These are phyloP conservation scores for Epichloe aotearoae DNA, from an alignment of 2,329 filamentous ascomycete species.

Conservation along the genomic window DNA sequence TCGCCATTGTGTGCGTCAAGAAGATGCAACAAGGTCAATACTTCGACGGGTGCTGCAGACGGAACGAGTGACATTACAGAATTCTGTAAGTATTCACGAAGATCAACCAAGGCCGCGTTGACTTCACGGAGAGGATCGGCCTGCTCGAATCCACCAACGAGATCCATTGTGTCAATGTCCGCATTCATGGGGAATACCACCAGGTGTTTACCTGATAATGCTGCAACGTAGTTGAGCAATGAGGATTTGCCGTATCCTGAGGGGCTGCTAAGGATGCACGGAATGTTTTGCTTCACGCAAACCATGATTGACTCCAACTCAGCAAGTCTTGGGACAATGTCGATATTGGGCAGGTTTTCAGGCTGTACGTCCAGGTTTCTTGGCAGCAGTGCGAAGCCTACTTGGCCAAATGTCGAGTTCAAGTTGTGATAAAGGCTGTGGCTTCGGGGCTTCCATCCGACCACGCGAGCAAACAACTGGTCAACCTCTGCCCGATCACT, in stretches of 20 bases:
- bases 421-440: slow-evolving; percentile 63
- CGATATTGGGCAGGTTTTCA: slow-evolving; percentile 35
- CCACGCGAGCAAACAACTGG: slow-evolving; percentile 52
- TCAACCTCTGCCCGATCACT: slow-evolving; percentile 54
- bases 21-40: slow-evolving; percentile 36
- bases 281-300: slow-evolving; percentile 75
- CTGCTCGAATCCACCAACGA: slow-evolving; percentile 94
- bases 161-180: slow-evolving; percentile 92
- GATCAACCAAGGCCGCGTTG: slow-evolving; percentile 36
- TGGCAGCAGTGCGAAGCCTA: slow-evolving; percentile 60
- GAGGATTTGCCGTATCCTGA: slow-evolving; percentile 80
- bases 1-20: slow-evolving; percentile 31
- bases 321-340: slow-evolving; percentile 44
- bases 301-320: slow-evolving; percentile 79
- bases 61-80: slow-evolving; percentile 37
- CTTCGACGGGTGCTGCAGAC: slow-evolving; percentile 29
- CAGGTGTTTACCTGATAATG: slow-evolving; percentile 59
- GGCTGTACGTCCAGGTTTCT: slow-evolving; percentile 45
- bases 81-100: slow-evolving; percentile 38
- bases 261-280: slow-evolving; percentile 75
- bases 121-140: slow-evolving; percentile 67
- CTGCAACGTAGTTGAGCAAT: slow-evolving; percentile 69
- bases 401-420: slow-evolving; percentile 52
- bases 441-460: slow-evolving; percentile 35
- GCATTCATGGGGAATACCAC: slow-evolving; percentile 83